Percentiles rank a stretch among this genome's conserved stretches.
Conservation (phyloP, 768 basidiomycete genomes). For the Podaxis carcinomalis region DNA sequence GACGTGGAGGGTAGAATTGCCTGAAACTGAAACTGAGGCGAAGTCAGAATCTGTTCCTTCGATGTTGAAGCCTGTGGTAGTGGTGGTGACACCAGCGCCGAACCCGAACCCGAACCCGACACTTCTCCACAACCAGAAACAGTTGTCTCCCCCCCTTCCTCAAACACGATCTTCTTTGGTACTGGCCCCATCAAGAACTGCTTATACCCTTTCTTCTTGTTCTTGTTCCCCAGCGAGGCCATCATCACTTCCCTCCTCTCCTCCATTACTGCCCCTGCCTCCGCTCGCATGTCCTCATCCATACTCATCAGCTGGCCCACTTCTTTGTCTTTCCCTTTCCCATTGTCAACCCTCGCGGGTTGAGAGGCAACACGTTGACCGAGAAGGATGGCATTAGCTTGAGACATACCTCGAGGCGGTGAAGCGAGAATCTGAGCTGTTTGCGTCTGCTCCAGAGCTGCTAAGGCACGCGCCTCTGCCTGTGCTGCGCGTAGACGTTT, state of each 20-base stretch:
- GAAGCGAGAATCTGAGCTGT: constrained; percentile 3
- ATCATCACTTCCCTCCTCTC: constrained; percentile 28
- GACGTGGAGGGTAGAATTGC: background rate
- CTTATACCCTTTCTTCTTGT: constrained; percentile 69
- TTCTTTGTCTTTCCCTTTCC: constrained; percentile 3
- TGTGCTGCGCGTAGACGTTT: constrained; percentile 35
- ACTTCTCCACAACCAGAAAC: background rate
- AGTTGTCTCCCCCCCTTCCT: constrained; percentile 5
- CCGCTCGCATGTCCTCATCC: constrained; percentile 12
- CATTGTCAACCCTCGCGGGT: background rate
- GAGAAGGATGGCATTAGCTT: constrained; percentile 42
- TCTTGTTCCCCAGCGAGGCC: constrained; percentile 66
- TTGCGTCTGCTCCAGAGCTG: constrained; percentile 7
- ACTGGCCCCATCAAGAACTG: constrained; percentile 38
- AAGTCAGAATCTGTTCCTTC: background rate
- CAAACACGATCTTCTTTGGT: constrained; percentile 53
- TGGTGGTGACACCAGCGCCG: background rate
- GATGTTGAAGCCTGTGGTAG: background rate
- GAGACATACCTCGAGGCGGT: constrained; percentile 27
- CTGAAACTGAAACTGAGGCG: background rate
- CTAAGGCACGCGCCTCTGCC: constrained; percentile 18
- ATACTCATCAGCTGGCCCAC: constrained; percentile 12
- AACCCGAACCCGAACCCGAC: background rate
- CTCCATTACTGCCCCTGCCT: constrained; percentile 1
- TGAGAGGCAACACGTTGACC: constrained; percentile 17